Evolutionary conservation across 2,329 filamentous ascomycete genomes (phyloP).

Genomic region (Metarhizium rileyi): DNA sequence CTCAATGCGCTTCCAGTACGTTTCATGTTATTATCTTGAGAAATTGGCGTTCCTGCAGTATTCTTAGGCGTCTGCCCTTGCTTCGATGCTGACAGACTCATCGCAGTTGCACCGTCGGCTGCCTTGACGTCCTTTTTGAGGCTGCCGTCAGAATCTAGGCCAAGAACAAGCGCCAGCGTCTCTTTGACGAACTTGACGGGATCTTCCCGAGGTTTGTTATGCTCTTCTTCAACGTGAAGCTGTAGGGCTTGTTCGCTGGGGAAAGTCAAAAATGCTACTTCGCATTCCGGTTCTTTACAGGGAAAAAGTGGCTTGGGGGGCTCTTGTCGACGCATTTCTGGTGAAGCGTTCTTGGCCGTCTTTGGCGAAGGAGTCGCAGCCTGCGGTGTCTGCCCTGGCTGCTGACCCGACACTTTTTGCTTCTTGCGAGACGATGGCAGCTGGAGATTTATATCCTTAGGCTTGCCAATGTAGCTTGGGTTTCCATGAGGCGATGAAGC

Average conservation of each 20-base stretch:
- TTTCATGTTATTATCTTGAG: conserved; percentile 41
- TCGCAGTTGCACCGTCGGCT: conserved; percentile 21
- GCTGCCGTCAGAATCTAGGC: conserved; percentile 41
- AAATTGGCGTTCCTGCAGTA: conserved; percentile 37
- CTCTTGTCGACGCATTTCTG: conserved; percentile 29
- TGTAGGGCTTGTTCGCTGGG: conserved; percentile 43
- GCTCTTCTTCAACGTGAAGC: conserved; percentile 48
- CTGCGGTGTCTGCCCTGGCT: conserved; percentile 29
- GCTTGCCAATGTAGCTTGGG: conserved; percentile 43
- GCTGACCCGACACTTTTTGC: conserved; percentile 34
- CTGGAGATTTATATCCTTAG: conserved; percentile 44
- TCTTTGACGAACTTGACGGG: conserved; percentile 44
- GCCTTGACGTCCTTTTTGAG: conserved; percentile 25
- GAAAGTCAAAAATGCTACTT: conserved; percentile 39
- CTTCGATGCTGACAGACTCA: conserved; percentile 34
- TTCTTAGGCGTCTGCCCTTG: conserved; percentile 38
- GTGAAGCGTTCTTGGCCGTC: conserved; percentile 36
- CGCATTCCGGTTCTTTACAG: conserved; percentile 47
- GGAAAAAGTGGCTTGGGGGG: conserved; percentile 33
- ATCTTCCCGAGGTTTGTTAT: conserved; percentile 44
- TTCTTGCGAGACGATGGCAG: conserved; percentile 50
- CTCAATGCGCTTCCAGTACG: conserved; percentile 36
- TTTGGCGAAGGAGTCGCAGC: conserved; percentile 36
- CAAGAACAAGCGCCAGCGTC: conserved; percentile 37
- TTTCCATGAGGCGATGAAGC: conserved; percentile 49